A percentile compares a stretch with the other conserved stretches of the same genome.
These are phyloP conservation scores for Escallonia herrerae DNA, from an alignment of 129 eudicot species.

Conservation along the genomic window DNA sequence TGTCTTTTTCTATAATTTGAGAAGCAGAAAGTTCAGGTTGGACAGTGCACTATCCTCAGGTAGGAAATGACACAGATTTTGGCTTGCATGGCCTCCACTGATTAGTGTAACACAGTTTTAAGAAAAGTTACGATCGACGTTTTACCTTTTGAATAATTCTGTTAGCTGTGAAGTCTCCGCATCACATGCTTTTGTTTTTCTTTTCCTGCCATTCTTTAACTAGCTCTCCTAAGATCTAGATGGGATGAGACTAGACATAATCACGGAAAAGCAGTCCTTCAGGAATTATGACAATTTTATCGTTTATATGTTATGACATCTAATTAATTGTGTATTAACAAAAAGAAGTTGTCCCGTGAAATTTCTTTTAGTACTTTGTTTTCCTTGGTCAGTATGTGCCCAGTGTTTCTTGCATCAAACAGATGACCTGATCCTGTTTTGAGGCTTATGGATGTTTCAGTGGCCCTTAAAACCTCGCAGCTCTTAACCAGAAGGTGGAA, in stretches of 20 bases:
- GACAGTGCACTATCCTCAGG: background rate
- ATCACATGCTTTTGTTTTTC: background rate
- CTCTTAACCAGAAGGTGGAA: background rate
- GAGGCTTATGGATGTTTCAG: conserved; percentile 13
- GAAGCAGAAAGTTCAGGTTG: background rate
- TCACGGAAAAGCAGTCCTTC: background rate
- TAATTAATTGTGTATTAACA: background rate
- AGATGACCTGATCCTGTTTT: conserved; percentile 6
- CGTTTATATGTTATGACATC: no score
- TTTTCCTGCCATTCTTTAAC: background rate
- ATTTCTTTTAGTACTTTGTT: background rate
- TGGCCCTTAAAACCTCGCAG: background rate
- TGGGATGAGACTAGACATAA: background rate
- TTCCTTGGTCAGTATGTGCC: background rate
- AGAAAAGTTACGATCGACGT: background rate
- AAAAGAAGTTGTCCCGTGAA: background rate
- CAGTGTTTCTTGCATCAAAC: conserved; percentile 3
- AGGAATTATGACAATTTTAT: no score
- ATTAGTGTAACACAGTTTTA: background rate
- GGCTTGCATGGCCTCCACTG: background rate
- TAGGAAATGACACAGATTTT: background rate
- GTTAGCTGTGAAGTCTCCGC: no score
- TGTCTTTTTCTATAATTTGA: background rate
- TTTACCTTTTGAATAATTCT: background rate
- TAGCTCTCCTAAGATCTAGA: background rate